phyloP scores from a whole-genome alignment of 1,284 basidiomycete species.

The Ustilago nuda region DNA sequence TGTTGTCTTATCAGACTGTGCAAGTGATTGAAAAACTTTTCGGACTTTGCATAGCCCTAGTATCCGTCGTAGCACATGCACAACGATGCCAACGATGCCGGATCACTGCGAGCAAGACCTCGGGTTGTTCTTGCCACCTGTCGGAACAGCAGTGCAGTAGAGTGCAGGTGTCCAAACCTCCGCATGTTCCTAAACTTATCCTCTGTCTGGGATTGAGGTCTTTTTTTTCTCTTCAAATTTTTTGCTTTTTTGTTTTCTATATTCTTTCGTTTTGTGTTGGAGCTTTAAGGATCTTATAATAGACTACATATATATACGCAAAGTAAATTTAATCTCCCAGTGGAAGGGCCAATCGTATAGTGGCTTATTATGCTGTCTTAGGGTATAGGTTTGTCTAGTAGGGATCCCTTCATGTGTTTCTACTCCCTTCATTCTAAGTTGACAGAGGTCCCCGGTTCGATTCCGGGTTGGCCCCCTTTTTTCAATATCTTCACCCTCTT shows the following conservation, averaged over 20 bases:
- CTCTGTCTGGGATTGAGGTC: no score
- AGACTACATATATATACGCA: background rate
- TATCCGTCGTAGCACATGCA: background rate
- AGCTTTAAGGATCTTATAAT: no score
- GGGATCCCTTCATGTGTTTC: background rate
- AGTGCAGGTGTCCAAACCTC: no score
- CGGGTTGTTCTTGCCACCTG: background rate
- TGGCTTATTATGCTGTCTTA: slow-evolving; percentile 50
- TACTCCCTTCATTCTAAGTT: slow-evolving; percentile 31
- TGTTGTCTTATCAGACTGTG: no score
- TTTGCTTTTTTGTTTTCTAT: no score
- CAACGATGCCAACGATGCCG: background rate
- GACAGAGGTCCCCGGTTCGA: slow-evolving; percentile 59
- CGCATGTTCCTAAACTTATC: no score
- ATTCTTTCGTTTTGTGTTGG: no score
- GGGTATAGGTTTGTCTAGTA: background rate
- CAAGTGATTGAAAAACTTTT: background rate
- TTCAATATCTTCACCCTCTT: slow-evolving; percentile 3
- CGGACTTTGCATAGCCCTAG: background rate
- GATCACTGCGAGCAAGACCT: background rate
- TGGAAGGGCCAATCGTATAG: slow-evolving; percentile 45
- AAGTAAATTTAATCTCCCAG: background rate
- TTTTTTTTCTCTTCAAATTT: no score
- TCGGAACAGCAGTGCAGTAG: background rate
- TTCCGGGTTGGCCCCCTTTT: slow-evolving; percentile 51